phyloP scores from a whole-genome alignment of 108 stramenopile genomes.

The Licmophora abbreviata region DNA sequence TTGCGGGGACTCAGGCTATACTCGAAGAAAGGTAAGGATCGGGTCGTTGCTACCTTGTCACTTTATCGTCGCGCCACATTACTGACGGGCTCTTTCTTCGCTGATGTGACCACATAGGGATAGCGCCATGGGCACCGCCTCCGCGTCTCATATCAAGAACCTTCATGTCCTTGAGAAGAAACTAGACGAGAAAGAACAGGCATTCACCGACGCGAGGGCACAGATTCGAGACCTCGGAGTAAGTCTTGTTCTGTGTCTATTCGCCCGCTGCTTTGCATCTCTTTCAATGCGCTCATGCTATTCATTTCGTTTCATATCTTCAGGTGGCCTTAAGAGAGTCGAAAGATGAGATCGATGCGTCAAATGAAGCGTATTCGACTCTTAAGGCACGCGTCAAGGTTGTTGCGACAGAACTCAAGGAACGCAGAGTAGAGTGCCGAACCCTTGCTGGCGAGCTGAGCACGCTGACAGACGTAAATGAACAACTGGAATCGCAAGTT shows the following conservation, averaged over 20 bases:
- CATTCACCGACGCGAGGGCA: constrained; percentile 4
- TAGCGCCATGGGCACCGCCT: constrained; percentile 4
- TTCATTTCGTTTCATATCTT: background rate
- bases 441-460: constrained; percentile 40
- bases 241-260: constrained; percentile 10
- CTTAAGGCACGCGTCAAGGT: constrained; percentile 64
- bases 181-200: constrained; percentile 15
- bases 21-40: constrained; percentile 39
- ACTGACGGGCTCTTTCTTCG: background rate
- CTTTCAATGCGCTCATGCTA: background rate
- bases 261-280: background rate
- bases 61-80: background rate
- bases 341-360: constrained; percentile 32
- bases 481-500: constrained; percentile 32
- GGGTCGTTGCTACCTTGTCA: background rate
- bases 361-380: constrained; percentile 50
- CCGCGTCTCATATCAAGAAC: background rate
- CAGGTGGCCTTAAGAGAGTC: constrained; percentile 42
- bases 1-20: constrained; percentile 42
- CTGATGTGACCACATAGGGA: background rate
- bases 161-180: constrained; percentile 5
- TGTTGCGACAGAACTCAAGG: constrained; percentile 77
- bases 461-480: constrained; percentile 35
- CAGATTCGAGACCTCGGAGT: constrained; percentile 32
- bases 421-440: constrained; percentile 68